Evolutionary conservation across 2,329 filamentous ascomycete species (phyloP), one percentile per base, ranked within the genome.

Genomic region (Microdochium nivale): DNA sequence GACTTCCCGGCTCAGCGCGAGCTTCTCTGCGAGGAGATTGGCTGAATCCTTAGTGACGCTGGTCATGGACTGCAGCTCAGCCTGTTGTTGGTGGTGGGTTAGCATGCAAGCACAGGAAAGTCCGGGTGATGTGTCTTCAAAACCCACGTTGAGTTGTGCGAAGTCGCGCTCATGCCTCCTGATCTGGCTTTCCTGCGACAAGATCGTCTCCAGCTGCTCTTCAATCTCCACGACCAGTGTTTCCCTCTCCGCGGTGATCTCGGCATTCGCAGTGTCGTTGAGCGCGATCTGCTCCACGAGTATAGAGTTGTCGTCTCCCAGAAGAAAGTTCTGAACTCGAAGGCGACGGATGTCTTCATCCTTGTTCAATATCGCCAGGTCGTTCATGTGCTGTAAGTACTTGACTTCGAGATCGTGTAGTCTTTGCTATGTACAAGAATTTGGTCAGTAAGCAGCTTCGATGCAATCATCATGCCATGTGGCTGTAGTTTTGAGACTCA

Each of bases 341-440:
- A 90, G 69, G 56, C 84, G 79, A 48, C 91, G 83, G 37, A 81
- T 75, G 54, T 85, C 81, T 66, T 97, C 91, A 57, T 90, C 83
- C 60, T 88, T 87, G 58, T 81, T 72, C 51, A 95, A 75, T 11
- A 85, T 72, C 50, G 88, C 79, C 33, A 86, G 79, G 51, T 83
- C 75, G 58, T 86, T 82, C 51, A 80, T 69, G 57, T 78, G 79
- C 54, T 78, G 76, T 58, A 86, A 81, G 65, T 91, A 88, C 59
- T 80, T 80, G 54, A 87, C 70, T 64, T 95, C 88, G 50, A 90
- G 77, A 24, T 75, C 67, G 56, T 78, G 76, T 33, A 79, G 69
- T 25, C 66, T 66, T 53, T 72, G 72, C 78, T 81, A 49, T 43
- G n/a, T 3, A 33, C 50, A 16, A n/a, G 24, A 37, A 51, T 37